phyloP scores from a whole-genome alignment of 495 filamentous ascomycete genomes.

The Aspergillus ellipticus region DNA sequence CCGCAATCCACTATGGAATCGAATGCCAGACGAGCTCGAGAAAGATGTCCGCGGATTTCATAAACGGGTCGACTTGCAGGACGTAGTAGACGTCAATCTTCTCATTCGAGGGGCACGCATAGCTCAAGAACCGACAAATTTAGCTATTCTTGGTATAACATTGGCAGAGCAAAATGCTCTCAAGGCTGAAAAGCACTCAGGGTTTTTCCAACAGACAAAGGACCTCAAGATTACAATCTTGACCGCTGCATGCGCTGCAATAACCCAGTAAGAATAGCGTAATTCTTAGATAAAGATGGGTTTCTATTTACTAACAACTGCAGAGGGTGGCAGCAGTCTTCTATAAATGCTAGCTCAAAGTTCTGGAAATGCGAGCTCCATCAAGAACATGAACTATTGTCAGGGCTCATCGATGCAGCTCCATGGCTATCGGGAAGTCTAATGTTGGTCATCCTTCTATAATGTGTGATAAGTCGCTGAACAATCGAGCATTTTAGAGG shows the following conservation, averaged over 20 bases:
- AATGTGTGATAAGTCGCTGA: no score
- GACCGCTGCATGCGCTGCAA: conserved; percentile 25
- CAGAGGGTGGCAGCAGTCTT: conserved; percentile 64
- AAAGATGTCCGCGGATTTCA: conserved; percentile 13
- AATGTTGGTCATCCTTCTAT: no score
- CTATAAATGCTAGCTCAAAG: conserved; percentile 64
- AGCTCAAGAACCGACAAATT: not conserved
- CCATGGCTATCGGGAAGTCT: conserved; percentile 29
- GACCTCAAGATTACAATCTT: conserved; percentile 23
- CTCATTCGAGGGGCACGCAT: conserved; percentile 17
- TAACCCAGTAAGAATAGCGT: conserved; percentile 30
- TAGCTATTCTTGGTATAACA: not conserved
- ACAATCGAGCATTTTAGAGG: no score
- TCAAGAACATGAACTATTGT: conserved; percentile 13
- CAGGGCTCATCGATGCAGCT: conserved; percentile 35
- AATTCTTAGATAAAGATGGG: not conserved
- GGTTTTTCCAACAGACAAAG: conserved; percentile 18
- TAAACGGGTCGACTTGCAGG: not conserved
- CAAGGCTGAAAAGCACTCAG: not conserved
- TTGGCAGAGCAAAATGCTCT: conserved; percentile 1
- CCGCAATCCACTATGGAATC: conserved; percentile 4
- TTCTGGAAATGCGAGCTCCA: conserved; percentile 48
- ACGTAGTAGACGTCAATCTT: conserved; percentile 8
- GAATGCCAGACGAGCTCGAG: conserved; percentile 12
- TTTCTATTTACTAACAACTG: not conserved